Evolutionary conservation across 2,329 filamentous ascomycete species (phyloP), one percentile per base, ranked within the genome.

Genomic region (Cladobotryum protrusum): DNA sequence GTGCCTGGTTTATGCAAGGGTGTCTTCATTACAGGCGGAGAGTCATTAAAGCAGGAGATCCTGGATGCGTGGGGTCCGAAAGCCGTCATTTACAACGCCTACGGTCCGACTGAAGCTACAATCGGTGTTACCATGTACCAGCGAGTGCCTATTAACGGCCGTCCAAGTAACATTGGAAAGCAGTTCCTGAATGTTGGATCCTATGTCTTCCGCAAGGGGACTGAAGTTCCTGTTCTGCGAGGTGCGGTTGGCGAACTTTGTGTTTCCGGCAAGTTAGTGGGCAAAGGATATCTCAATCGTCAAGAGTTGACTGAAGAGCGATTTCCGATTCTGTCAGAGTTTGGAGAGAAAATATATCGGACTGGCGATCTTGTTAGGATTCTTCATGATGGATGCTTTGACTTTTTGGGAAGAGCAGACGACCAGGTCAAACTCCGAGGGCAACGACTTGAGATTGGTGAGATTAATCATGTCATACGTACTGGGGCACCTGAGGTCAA

Each of bases 391-490:
- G 83, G 82, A 1, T 89, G 85, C 40, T 91, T 96, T 56, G 86
- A 92, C 49, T 96, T 96, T 62, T 74, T 95, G 2, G 91, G 92
- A 3, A 81, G 92, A 13, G 86, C 86, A 5, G 92, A 97, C 62
- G 89, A 95, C 49, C 91, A 97, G 67, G 85, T 96, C 54, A 97
- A 97, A 64, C 76, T 96, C 3, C 82, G 92, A 11, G 91, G 91
- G 0, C 91, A 96, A 64, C 78, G 91, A 13, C 76, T 97, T 1
- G 92, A 97, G 61, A 86, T 95, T 53, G 87, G 86, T 1, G 91
- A 97, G 69, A 95, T 96, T 65, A 93, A 95, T 58, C 84, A 91
- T 44, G 81, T 86, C 8, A 89, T 96, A 58, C 83, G 82, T 43
- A 72, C 78, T 17, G 78, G 79, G 0, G 74, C 81, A 0, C 54